These are phyloP conservation scores for Candida silvicultrix DNA, from an alignment of 805 yeast species.

Conservation along the genomic window DNA sequence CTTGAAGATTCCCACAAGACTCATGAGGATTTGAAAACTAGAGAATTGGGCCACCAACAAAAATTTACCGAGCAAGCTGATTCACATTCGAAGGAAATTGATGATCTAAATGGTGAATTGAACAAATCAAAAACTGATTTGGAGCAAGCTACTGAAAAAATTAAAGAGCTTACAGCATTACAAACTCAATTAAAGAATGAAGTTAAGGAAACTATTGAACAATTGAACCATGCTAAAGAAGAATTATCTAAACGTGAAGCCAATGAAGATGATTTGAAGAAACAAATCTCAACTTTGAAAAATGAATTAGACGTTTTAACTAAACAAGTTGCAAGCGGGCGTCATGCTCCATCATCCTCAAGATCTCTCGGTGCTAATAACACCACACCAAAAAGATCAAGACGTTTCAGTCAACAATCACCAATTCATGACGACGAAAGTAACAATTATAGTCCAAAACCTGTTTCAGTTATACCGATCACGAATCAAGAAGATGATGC, in stretches of 20 bases:
- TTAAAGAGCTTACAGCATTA: constrained; percentile 52
- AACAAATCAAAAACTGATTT: constrained; percentile 48
- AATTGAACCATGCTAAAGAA: constrained; percentile 53
- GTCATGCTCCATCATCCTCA: constrained; percentile 19
- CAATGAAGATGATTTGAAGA: constrained; percentile 54
- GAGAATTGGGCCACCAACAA: constrained; percentile 47
- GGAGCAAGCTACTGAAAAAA: constrained; percentile 49
- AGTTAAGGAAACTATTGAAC: constrained; percentile 53
- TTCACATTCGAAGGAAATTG: constrained; percentile 44
- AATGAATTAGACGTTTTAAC: constrained; percentile 23
- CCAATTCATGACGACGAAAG: constrained; percentile 27
- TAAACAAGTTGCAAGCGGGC: constrained; percentile 24
- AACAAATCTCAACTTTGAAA: constrained; percentile 40
- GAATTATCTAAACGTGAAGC: constrained; percentile 53
- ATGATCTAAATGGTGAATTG: constrained; percentile 49
- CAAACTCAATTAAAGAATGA: constrained; percentile 61
- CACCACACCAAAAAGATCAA: constrained; percentile 24
- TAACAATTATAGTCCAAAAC: constrained; percentile 33
- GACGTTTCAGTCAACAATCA: constrained; percentile 31
- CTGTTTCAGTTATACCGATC: constrained; percentile 57
- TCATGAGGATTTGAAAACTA: constrained; percentile 46
- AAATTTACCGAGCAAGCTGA: constrained; percentile 37
- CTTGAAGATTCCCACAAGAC: constrained; percentile 49
- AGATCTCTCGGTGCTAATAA: constrained; percentile 26
- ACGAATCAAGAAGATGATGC: constrained; percentile 44